Conservation (phyloP, 306 rosid species). For the Castanopsis chinensis region DNA sequence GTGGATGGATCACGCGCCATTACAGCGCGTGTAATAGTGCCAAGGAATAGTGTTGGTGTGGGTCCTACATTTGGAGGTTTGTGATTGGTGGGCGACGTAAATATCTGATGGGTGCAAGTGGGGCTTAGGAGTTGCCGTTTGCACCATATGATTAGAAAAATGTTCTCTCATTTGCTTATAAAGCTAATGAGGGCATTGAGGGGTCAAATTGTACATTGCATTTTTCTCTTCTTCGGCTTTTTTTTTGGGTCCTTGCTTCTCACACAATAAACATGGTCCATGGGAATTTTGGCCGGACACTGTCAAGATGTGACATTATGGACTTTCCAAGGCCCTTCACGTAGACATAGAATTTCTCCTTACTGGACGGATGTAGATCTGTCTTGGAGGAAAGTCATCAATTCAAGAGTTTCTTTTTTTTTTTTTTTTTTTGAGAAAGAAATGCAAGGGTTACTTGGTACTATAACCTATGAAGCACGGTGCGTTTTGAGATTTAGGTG, state of each 20-base stretch:
- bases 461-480: too few species aligned
- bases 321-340: too few species aligned
- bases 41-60: not conserved
- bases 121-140: constrained; percentile 9
- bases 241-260: not conserved
- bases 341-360: too few species aligned
- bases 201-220: too few species aligned
- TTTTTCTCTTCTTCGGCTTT: not conserved
- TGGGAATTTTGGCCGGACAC: not conserved
- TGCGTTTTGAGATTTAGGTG: too few species aligned
- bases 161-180: constrained; percentile 15
- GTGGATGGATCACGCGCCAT: constrained; percentile 29
- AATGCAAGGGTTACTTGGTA: too few species aligned
- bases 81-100: constrained; percentile 27
- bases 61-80: not conserved
- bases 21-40: constrained; percentile 23
- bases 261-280: not conserved
- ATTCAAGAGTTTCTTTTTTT: too few species aligned
- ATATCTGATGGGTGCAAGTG: constrained; percentile 37
- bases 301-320: not conserved
- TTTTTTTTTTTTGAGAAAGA: too few species aligned
- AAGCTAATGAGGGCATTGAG: not conserved
- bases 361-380: too few species aligned
- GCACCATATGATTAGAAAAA: not conserved
- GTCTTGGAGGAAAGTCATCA: too few species aligned